Evolutionary conservation across 495 filamentous ascomycete species (phyloP).

Genomic region (Annulohypoxylon bovei): DNA sequence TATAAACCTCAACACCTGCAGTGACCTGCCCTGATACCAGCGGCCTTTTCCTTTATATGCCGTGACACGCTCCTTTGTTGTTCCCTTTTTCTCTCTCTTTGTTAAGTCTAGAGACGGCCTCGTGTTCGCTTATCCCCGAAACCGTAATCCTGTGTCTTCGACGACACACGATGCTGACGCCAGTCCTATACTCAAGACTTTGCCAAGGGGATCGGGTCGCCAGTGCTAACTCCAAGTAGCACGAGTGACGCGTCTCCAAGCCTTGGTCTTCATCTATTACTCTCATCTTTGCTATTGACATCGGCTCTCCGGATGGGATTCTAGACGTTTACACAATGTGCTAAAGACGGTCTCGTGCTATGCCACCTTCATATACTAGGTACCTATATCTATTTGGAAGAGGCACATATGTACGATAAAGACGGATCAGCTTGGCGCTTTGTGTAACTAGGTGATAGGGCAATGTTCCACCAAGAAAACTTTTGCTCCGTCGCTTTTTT

Average conservation of each 20-base stretch:
- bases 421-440: background rate
- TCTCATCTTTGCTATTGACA: background rate
- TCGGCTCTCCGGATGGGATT: background rate
- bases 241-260: constrained; percentile 29
- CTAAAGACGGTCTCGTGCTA: background rate
- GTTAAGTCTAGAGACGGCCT: background rate
- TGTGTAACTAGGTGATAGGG: background rate
- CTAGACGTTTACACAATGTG: background rate
- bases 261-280: background rate
- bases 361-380: constrained; percentile 9
- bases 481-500: background rate
- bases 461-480: background rate
- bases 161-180: constrained; percentile 3
- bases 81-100: background rate
- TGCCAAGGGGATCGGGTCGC: constrained; percentile 25
- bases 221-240: constrained; percentile 1
- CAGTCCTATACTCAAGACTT: constrained; percentile 13
- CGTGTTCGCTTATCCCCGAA: constrained; percentile 9
- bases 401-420: constrained; percentile 10
- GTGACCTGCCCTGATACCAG: constrained; percentile 1
- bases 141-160: background rate
- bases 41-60: background rate
- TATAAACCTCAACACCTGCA: constrained; percentile 8
- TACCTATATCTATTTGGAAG: background rate
- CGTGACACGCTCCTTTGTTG: background rate